A percentile compares a stretch with the other conserved stretches of the same genome.
Evolutionary conservation across 805 yeast species (phyloP).

Genomic region (Gaillardinia entomophila): DNA sequence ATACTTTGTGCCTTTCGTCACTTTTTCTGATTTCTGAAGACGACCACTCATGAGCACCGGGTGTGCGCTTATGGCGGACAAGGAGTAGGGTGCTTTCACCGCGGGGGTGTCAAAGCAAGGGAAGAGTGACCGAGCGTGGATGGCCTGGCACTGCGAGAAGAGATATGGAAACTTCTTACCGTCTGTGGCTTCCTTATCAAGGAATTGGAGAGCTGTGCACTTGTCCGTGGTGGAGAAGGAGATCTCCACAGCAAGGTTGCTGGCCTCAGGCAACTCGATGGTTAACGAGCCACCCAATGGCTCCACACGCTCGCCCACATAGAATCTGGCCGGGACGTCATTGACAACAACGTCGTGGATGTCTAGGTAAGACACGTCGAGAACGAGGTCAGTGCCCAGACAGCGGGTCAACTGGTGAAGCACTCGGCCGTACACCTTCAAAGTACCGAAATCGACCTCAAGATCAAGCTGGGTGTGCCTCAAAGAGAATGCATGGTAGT

Average conservation of each 20-base stretch:
- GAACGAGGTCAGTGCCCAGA: constrained; percentile 29
- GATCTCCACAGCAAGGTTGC: constrained; percentile 28
- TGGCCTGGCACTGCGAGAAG: constrained; percentile 89
- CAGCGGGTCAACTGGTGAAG: constrained; percentile 35
- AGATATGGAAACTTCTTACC: constrained; percentile 66
- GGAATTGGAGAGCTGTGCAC: constrained; percentile 85
- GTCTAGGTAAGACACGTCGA: constrained; percentile 66
- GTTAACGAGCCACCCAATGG: constrained; percentile 58
- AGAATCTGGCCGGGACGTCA: constrained; percentile 22
- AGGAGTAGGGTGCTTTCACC: constrained; percentile 60
- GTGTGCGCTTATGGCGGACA: constrained; percentile 54
- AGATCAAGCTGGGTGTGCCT: constrained; percentile 47
- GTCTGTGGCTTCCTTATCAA: constrained; percentile 66
- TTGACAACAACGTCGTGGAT: constrained; percentile 43
- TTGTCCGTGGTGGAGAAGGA: constrained; percentile 64
- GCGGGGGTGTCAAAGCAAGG: constrained; percentile 93
- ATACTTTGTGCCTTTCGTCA: constrained; percentile 25
- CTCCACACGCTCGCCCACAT: constrained; percentile 36
- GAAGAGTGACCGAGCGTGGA: constrained; percentile 80
- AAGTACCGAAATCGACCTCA: constrained; percentile 48
- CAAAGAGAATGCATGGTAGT: constrained; percentile 51
- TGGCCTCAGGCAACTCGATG: constrained; percentile 16
- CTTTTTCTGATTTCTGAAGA: constrained; percentile 16
- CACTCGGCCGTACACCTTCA: constrained; percentile 52
- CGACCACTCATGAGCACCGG: constrained; percentile 76